Evolutionary conservation across 2,329 filamentous ascomycete species (phyloP).

Genomic region (Diaporthe australafricana): DNA sequence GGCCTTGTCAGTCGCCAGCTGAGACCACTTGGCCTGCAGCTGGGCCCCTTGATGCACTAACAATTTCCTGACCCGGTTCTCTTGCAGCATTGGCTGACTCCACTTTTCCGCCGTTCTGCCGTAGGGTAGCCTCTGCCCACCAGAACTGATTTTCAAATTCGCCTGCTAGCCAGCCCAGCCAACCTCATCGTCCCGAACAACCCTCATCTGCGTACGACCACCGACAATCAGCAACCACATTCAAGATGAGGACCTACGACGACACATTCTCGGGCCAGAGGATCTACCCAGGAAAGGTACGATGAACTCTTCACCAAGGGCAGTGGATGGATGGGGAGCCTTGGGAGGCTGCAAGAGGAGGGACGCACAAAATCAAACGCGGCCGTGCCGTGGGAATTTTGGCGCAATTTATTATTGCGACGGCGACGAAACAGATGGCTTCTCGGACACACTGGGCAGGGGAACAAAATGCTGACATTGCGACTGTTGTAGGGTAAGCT

Average conservation of each 20-base stretch:
- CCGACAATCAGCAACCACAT: conserved; percentile 52
- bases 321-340: background rate
- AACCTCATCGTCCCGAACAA: conserved; percentile 36
- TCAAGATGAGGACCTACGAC: conserved; percentile 76
- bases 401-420: background rate
- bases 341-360: conserved; percentile 28
- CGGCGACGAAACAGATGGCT: background rate
- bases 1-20: background rate
- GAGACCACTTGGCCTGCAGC: background rate
- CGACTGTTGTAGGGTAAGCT: conserved; percentile 85
- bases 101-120: conserved; percentile 5
- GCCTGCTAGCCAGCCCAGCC: conserved; percentile 27
- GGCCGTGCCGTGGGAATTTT: background rate
- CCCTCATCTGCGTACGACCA: conserved; percentile 46
- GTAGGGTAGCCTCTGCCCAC: conserved; percentile 32
- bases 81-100: background rate
- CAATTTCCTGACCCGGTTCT: conserved; percentile 13
- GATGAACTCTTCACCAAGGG: conserved; percentile 44
- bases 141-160: conserved; percentile 39
- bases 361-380: background rate
- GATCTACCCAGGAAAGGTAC: conserved; percentile 77
- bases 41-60: conserved; percentile 7
- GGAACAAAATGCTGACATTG: conserved; percentile 44
- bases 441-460: background rate
- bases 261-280: conserved; percentile 74